Evolutionary conservation across 2,329 filamentous ascomycete species (phyloP).

Genomic region (Fusarium robinianum): DNA sequence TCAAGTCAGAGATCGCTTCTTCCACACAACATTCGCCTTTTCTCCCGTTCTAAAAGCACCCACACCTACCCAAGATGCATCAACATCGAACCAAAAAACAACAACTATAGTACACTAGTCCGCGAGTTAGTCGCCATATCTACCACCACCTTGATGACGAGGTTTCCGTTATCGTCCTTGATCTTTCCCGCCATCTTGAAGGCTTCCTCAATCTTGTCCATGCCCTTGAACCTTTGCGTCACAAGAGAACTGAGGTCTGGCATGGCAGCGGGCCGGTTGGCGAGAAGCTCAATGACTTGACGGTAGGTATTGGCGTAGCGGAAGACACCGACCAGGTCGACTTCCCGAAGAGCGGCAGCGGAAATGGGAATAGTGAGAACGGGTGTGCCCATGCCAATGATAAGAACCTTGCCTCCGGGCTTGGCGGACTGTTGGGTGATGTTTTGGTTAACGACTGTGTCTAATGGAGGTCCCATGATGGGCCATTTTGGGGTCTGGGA

Average conservation of each 20-base stretch:
- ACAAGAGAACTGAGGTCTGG: slow-evolving; percentile 70
- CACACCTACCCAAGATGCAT: slow-evolving; percentile 2
- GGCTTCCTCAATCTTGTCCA: slow-evolving; percentile 66
- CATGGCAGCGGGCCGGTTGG: slow-evolving; percentile 54
- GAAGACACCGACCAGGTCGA: slow-evolving; percentile 73
- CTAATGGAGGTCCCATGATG: background rate
- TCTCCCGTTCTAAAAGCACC: slow-evolving; percentile 12
- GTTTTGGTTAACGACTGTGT: slow-evolving; percentile 1
- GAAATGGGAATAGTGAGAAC: slow-evolving; percentile 71
- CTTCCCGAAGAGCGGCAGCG: slow-evolving; percentile 69
- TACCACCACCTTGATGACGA: slow-evolving; percentile 76
- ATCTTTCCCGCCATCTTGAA: slow-evolving; percentile 75
- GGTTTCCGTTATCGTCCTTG: slow-evolving; percentile 68
- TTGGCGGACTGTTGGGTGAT: slow-evolving; percentile 53
- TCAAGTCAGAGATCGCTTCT: too few relatives aligned
- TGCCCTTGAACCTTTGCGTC: slow-evolving; percentile 70
- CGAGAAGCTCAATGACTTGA: slow-evolving; percentile 54
- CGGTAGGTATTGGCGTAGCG: slow-evolving; percentile 77
- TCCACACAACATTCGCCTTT: slow-evolving; percentile 20
- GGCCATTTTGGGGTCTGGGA: slow-evolving; percentile 9
- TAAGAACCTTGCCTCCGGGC: slow-evolving; percentile 70
- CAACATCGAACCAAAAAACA: background rate
- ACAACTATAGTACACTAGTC: slow-evolving; percentile 20
- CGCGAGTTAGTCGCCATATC: slow-evolving; percentile 44
- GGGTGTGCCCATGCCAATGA: slow-evolving; percentile 75